These are phyloP conservation scores for Mitragyna speciosa DNA, from an alignment of 257 asterid genomes.

Conservation along the genomic window DNA sequence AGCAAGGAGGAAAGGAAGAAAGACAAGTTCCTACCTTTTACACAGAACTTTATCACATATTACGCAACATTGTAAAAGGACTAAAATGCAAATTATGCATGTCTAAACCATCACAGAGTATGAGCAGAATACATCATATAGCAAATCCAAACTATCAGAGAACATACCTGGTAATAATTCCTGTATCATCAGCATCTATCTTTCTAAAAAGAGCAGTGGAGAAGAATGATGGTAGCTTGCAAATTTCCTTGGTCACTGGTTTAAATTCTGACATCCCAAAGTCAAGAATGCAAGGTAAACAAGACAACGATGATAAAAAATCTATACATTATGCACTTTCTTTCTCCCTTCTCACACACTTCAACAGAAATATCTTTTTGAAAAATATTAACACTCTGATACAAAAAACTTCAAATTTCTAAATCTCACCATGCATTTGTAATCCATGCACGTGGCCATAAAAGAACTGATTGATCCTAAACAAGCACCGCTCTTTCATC, in stretches of 20 bases:
- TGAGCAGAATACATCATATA: background rate
- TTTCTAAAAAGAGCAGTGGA: conserved; percentile 75
- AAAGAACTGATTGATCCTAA: conserved; percentile 92
- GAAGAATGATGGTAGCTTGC: conserved; percentile 99
- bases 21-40: background rate
- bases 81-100: background rate
- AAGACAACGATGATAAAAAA: background rate
- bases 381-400: background rate
- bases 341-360: background rate
- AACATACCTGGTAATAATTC: conserved; percentile 77
- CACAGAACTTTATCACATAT: background rate
- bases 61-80: background rate
- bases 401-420: background rate
- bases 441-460: conserved; percentile 90
- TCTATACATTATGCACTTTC: background rate
- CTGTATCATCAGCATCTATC: conserved; percentile 70
- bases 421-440: conserved; percentile 78
- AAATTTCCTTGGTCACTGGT: conserved; percentile 86
- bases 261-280: conserved; percentile 71
- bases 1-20: background rate
- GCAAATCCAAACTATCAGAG: conserved; percentile 2
- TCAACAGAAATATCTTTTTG: no score
- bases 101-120: background rate
- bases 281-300: conserved; percentile 10
- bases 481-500: conserved; percentile 87